phyloP scores from a whole-genome alignment of 208 protist genomes.

The Leishmania turanica region DNA sequence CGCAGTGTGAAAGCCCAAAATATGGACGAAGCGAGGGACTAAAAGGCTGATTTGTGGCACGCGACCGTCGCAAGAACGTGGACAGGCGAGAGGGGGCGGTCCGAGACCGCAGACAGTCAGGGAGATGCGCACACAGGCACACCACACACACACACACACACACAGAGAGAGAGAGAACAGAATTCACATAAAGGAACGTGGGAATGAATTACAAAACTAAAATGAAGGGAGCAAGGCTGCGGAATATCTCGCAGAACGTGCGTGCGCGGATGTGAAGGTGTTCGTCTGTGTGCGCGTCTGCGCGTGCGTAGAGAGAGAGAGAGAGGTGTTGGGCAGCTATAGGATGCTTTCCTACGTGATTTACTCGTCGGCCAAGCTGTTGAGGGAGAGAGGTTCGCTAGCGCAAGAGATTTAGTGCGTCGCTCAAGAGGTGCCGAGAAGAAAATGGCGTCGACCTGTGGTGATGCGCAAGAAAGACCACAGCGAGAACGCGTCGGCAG shows the following conservation, averaged over 20 bases:
- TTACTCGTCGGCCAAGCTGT: background rate
- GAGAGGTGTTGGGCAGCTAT: background rate
- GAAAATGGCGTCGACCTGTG: background rate
- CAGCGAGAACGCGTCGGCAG: background rate
- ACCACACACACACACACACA: too few species aligned
- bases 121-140: background rate
- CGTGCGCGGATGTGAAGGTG: background rate
- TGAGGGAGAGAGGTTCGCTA: background rate
- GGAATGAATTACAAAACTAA: background rate
- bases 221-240: conserved; percentile 18
- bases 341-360: background rate
- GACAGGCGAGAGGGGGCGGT: too few species aligned
- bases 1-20: too few species aligned
- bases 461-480: background rate
- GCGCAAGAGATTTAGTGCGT: background rate
- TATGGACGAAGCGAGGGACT: too few species aligned
- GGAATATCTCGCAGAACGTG: conserved; percentile 1
- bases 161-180: background rate
- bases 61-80: too few species aligned
- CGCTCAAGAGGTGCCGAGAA: background rate
- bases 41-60: too few species aligned
- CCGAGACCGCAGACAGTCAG: background rate
- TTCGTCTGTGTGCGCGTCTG: background rate
- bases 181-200: too few species aligned
- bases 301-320: background rate